phyloP scores from a whole-genome alignment of 805 yeast species.

The Starmera quercuum region DNA sequence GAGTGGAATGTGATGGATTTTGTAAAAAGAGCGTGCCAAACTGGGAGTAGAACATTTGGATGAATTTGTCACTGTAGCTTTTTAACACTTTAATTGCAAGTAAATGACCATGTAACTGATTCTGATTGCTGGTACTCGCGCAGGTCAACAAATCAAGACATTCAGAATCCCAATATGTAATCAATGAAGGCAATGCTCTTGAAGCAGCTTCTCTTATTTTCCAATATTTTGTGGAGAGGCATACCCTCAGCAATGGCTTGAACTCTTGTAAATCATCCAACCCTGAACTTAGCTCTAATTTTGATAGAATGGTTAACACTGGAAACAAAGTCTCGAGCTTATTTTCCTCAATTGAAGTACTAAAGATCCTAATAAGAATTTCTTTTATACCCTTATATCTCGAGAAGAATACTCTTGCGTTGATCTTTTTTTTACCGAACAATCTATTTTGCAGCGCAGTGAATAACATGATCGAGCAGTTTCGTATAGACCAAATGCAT shows the following conservation, averaged over 20 bases:
- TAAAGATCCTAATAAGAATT: conserved; percentile 38
- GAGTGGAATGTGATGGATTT: conserved; percentile 24
- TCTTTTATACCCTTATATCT: conserved; percentile 47
- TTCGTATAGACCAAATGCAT: conserved; percentile 76
- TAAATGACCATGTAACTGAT: conserved; percentile 52
- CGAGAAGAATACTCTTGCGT: conserved; percentile 67
- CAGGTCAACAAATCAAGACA: conserved; percentile 18
- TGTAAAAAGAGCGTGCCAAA: conserved; percentile 9
- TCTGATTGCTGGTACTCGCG: conserved; percentile 24
- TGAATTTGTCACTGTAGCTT: conserved; percentile 4
- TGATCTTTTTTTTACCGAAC: conserved; percentile 53
- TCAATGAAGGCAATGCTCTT: conserved; percentile 49
- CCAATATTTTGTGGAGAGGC: conserved; percentile 58
- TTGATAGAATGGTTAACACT: conserved; percentile 61
- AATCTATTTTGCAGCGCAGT: conserved; percentile 75
- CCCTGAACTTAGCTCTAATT: conserved; percentile 55
- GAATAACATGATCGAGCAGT: conserved; percentile 90
- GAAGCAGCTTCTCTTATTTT: conserved; percentile 87
- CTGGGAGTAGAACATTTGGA: conserved; percentile 3
- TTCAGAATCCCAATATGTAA: conserved; percentile 25
- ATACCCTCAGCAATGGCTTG: conserved; percentile 34
- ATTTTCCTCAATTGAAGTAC: conserved; percentile 19
- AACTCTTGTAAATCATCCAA: conserved; percentile 47
- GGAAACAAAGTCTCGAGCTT: conserved; percentile 65
- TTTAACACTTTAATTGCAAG: conserved; percentile 37